These are phyloP conservation scores for Adiantum capillusveneris DNA, from an alignment of 75 land plant genomes.

Conservation along the genomic window DNA sequence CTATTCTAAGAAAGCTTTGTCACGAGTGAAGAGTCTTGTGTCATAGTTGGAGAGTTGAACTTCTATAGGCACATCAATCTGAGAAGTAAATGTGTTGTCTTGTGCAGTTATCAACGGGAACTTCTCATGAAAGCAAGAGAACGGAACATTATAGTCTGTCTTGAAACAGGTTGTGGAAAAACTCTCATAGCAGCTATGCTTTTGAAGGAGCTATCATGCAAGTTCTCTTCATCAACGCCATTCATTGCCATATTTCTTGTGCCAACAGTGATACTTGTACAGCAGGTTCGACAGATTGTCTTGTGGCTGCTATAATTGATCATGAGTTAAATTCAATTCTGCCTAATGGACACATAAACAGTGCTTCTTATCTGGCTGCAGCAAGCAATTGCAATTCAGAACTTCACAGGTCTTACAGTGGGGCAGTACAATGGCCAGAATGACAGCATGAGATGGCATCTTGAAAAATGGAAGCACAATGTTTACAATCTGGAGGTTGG, in stretches of 20 bases:
- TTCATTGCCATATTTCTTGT: constrained; percentile 31
- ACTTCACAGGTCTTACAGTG: constrained; percentile 58
- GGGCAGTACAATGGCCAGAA: constrained; percentile 67
- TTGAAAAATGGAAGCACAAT: constrained; percentile 44
- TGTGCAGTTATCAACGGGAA: constrained; percentile 75
- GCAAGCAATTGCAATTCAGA: constrained; percentile 62
- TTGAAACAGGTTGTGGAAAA: constrained; percentile 88
- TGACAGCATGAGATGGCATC: constrained; percentile 71
- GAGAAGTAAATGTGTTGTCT: too few species aligned
- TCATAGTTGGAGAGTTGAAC: too few species aligned
- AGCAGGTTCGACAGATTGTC: constrained; percentile 59
- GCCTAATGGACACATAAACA: too few species aligned
- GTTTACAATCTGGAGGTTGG: constrained; percentile 49
- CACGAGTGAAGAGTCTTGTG: too few species aligned
- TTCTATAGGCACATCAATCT: too few species aligned
- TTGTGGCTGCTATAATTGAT: too few species aligned
- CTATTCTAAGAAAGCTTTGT: too few species aligned
- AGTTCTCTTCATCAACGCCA: constrained; percentile 1
- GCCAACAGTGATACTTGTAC: constrained; percentile 31
- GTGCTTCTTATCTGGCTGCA: too few species aligned
- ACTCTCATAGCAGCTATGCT: constrained; percentile 75
- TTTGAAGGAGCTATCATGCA: constrained; percentile 15
- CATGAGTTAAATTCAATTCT: too few species aligned
- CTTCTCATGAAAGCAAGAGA: constrained; percentile 53
- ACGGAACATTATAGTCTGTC: constrained; percentile 56